These are phyloP conservation scores for Uronychia setigera DNA, from an alignment of 73 alveolate genomes.

Conservation along the genomic window DNA sequence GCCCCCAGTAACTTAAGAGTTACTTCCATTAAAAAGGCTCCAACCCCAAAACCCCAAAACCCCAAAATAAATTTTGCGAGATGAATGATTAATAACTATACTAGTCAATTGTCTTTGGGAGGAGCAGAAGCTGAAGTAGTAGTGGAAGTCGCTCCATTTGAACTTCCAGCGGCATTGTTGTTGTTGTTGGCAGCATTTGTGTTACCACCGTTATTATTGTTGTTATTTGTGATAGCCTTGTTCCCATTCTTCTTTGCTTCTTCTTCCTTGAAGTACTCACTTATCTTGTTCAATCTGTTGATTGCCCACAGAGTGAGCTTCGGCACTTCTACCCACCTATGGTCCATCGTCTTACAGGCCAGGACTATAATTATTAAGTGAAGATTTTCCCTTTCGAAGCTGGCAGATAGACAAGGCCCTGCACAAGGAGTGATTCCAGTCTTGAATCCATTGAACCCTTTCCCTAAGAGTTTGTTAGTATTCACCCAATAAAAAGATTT, in stretches of 20 bases:
- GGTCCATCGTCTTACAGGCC: slow-evolving; percentile 77
- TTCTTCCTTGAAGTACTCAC: slow-evolving; percentile 47
- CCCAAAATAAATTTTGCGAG: too few species aligned
- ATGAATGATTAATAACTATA: too few species aligned
- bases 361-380: slow-evolving; percentile 73
- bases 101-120: background rate
- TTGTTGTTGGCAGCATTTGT: background rate
- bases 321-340: slow-evolving; percentile 87
- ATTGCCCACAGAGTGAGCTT: slow-evolving; percentile 83
- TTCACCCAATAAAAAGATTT: slow-evolving; percentile 74
- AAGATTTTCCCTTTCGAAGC: slow-evolving; percentile 62
- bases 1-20: too few species aligned
- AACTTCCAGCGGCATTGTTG: background rate
- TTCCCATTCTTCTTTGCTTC: background rate
- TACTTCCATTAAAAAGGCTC: too few species aligned
- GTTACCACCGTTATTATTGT: background rate
- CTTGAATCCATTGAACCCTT: slow-evolving; percentile 86
- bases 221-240: background rate
- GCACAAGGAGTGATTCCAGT: slow-evolving; percentile 93
- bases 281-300: slow-evolving; percentile 48
- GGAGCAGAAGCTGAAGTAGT: slow-evolving; percentile 2
- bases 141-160: background rate
- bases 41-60: too few species aligned
- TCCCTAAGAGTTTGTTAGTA: slow-evolving; percentile 77
- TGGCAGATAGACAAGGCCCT: slow-evolving; percentile 89